phyloP scores from a whole-genome alignment of 805 yeast species.

The Metschnikowia arizonensis region DNA sequence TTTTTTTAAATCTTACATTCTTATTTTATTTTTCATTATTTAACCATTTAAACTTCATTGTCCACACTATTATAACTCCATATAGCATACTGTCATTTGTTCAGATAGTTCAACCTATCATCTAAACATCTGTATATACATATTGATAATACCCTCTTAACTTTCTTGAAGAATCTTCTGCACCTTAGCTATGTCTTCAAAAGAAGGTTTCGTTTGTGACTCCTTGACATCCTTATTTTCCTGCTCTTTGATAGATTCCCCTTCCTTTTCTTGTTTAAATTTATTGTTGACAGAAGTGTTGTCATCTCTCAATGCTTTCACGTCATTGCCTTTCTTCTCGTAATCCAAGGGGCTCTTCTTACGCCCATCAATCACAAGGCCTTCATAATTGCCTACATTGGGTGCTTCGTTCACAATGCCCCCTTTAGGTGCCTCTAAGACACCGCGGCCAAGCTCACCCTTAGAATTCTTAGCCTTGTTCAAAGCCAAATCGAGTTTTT shows the following conservation, averaged over 20 bases:
- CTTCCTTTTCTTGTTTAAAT: background rate
- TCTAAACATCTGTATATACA: background rate
- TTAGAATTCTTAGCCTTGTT: conserved; percentile 37
- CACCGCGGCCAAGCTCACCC: conserved; percentile 38
- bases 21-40: too few species aligned
- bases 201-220: background rate
- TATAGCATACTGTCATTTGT: background rate
- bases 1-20: background rate
- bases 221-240: background rate
- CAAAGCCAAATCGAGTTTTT: conserved; percentile 34
- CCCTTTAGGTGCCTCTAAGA: conserved; percentile 44
- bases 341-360: conserved; percentile 4
- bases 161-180: conserved; percentile 12
- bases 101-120: background rate
- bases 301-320: conserved; percentile 11
- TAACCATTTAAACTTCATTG: background rate
- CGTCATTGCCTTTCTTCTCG: conserved; percentile 10
- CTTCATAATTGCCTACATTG: conserved; percentile 40
- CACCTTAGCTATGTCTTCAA: conserved; percentile 7
- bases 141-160: background rate
- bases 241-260: background rate
- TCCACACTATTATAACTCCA: background rate
- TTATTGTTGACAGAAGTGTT: background rate
- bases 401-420: conserved; percentile 45
- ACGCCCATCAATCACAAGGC: conserved; percentile 17